Base-by-base conservation (phyloP, 1,284 basidiomycete species). In the Ustilago xerochloae region DNA sequence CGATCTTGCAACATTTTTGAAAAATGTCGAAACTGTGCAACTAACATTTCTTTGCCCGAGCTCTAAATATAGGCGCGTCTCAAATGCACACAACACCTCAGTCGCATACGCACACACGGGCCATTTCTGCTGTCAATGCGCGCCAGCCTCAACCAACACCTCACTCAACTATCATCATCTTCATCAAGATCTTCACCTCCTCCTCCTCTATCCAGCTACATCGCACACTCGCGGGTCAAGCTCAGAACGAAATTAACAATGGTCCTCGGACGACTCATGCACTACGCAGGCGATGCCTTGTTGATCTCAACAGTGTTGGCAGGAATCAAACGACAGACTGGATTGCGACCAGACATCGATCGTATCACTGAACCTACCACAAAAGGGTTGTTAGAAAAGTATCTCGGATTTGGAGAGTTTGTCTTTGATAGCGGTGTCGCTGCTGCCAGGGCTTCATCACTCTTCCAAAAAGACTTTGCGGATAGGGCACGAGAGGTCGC, bases 241-340 rank as follows among this genome's bases (percentile, higher is more conserved):
- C n/a, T n/a, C n/a, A 20, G 10, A 22, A 32, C 5, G 2, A 6
- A 3, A 18, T 13, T 22, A 57, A 71, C 52, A 9, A 81, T 75
- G 63, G 76, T 81, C 61, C 57, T 83, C 8, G 94, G 93, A 78
- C 89, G 90, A 85, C 85, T 97, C 24, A 84, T 91, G 39, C 95
- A 97, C 86, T 94, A 92, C 81, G 89, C 91, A 41, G 86, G 92
- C 56, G 96, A 98, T 83, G 92, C 91, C 24, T 88, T 93, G 57
- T 88, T 97, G 45, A 75, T 98, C 55, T 94, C 93, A 16, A 93
- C 95, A 10, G 88, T 98, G 10, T 86, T 96, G 22, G 95, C 95
- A 33, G 96, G 96, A 33, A 90, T 99, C 76, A 92, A 91, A 85
- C 90, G 93, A 73, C 91, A 93, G 29, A 71, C 80, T 7, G 82